Evolutionary conservation across 148 eudicot genomes (phyloP), one percentile per base, ranked within the genome.

Genomic region (Oxyria digyna): DNA sequence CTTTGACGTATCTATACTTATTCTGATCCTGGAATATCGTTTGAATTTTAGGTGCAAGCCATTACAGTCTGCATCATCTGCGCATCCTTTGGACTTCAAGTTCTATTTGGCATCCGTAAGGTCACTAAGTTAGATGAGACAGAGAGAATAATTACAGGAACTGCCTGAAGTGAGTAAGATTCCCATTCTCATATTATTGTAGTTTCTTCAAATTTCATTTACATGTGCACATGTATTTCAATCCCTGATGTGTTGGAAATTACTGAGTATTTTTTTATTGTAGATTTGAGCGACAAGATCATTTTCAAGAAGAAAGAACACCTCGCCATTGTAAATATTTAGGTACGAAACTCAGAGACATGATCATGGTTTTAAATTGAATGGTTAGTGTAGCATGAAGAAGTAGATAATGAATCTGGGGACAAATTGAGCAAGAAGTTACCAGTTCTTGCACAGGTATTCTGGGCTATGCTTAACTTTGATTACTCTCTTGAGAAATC

Each of bases 101-200:
- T 86, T 68, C 85, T 92, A 70, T 31, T 89, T 69, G 96, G 98
- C 48, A 68, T 89, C 70, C 72, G 87, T 26, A 87, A 87, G 87
- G 89, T 89, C 64, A 89, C 84, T 75, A 92, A 74, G 71, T 71
- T 92, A 59, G 96, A 92, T 74, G 85, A 89, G 77, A 77, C 81
- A 72, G 98, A 92, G 82, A 85, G 70, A 75, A 70, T 92, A 77
- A 84, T 92, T 57, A 87, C 89, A 10, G 98, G 98, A 79, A 92
- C 94, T 79, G 96, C 98, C 71, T 92, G 82, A 87, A 62, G 84
- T 80, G 23, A 49, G 77, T 73, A 38, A 49, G 33, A 12, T 55
- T 55, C 13, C 63, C 33, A 1, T 26, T 55, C 1, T 55, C 3
- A 0, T 23, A n/a, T 12, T 26, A 3, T 55, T 17, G n/a, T 4